These are phyloP conservation scores for Corymbia citriodora DNA, from an alignment of 441 rosid species.

Conservation along the genomic window DNA sequence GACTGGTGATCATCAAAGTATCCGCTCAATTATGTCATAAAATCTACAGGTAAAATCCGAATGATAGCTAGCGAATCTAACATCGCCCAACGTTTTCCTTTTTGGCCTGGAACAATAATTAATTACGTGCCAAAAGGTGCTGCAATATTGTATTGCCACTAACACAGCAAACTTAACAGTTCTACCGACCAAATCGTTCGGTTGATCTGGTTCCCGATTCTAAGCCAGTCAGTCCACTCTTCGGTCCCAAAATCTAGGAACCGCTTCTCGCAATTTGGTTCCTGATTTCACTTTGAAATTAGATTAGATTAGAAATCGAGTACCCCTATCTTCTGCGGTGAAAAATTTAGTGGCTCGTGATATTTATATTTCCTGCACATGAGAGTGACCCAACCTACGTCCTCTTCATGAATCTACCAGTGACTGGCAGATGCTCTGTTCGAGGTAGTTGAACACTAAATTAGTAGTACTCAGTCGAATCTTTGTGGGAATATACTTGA, in stretches of 20 bases:
- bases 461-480: neutral
- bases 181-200: too few relatives aligned
- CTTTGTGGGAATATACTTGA: neutral
- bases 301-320: too few relatives aligned
- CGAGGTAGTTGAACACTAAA: neutral
- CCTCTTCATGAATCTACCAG: neutral
- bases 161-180: too few relatives aligned
- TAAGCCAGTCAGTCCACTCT: too few relatives aligned
- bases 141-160: too few relatives aligned
- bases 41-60: neutral
- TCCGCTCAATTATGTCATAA: neutral
- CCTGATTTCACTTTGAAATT: too few relatives aligned
- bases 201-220: too few relatives aligned
- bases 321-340: too few relatives aligned
- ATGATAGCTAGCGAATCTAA: neutral
- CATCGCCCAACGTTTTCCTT: neutral
- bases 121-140: too few relatives aligned
- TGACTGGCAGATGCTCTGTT: neutral
- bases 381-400: neutral
- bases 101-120: neutral
- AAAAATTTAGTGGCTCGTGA: accelerated
- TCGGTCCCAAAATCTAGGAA: too few relatives aligned
- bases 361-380: neutral
- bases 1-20: neutral
- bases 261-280: too few relatives aligned